Base-by-base conservation (phyloP, 176 grass and related monocot species). In the Cenchrus fungigraminus region DNA sequence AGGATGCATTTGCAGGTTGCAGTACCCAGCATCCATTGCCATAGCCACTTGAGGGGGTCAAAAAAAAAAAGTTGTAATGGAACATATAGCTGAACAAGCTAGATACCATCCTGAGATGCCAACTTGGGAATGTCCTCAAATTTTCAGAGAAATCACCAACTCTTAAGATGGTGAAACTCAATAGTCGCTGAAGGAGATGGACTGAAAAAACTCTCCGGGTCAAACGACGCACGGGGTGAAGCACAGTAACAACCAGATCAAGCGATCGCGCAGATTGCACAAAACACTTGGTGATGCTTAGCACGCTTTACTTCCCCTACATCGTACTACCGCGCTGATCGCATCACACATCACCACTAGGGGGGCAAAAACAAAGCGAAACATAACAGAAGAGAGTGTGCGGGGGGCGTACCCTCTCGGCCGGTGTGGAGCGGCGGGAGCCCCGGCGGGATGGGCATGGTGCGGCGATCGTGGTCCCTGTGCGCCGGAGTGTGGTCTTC, bases 341-440 rank as follows among this genome's bases (percentile, higher is more conserved):
- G 81, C 80, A 42, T 19, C 44, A 50, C 25, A 50, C 15, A 73
- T 14, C 8, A 69, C 5, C 20, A 34, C 9, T 42, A 74, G 25
- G 64, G 20, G 28, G 40, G 22, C 13, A 63, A 22, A 71, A 16
- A 44, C 14, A 46, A 37, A 50, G 34, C 8, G 47, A 80, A 68
- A n/a, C 15, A 28, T 4, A 31, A 32, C 15, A 15, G 71, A 47
- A 31, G 47, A 12, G 43, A 8, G 44, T 8, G 5, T 25, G 44
- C 4, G 9, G 12, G 13, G 29, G 0, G 5, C 43, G 16, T 86
- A 98, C 92, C 91, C 78, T 86, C 89, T 19, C 87, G 92, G 84
- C 88, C 86, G 60, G 86, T 93, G 76, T 95, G 89, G n/a, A 98
- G 89, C 8, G 87, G 91, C 78, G 91, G 91, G 50, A 98, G 87